These are phyloP conservation scores for Trematosphaeria pertusa DNA, from an alignment of 2,329 filamentous ascomycete species.

Conservation along the genomic window DNA sequence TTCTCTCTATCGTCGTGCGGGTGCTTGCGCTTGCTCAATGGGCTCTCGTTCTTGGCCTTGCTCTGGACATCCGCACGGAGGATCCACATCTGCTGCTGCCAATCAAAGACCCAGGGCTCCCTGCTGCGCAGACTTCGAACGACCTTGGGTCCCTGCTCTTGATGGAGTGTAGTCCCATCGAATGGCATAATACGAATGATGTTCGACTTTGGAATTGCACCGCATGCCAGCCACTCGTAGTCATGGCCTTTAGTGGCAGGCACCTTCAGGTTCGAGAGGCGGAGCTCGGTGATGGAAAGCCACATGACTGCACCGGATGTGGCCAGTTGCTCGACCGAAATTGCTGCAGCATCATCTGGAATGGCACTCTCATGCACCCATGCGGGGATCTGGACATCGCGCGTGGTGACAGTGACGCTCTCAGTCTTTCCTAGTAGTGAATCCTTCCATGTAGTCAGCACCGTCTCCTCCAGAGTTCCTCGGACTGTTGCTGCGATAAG, in stretches of 20 bases:
- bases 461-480: not conserved
- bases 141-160: not conserved
- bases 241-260: slow-evolving; percentile 7
- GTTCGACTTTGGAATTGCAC: slow-evolving; percentile 10
- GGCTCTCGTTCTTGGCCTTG: not conserved
- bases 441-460: not conserved
- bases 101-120: slow-evolving; percentile 14
- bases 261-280: slow-evolving; percentile 8
- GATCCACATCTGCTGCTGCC: slow-evolving; percentile 8
- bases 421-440: not conserved
- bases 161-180: slow-evolving; percentile 18
- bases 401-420: not conserved
- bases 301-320: slow-evolving; percentile 13
- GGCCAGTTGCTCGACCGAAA: slow-evolving; percentile 7
- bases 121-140: slow-evolving; percentile 3
- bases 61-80: not conserved
- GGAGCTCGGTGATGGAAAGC: slow-evolving; percentile 18
- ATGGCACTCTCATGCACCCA: slow-evolving; percentile 11
- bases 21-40: not conserved
- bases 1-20: too few species aligned
- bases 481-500: slow-evolving; percentile 15
- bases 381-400: slow-evolving; percentile 11
- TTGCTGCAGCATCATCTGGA: not conserved
- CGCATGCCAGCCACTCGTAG: slow-evolving; percentile 24
- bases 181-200: slow-evolving; percentile 20